Percentiles rank a stretch among this genome's conserved stretches.
Evolutionary conservation across 2,329 filamentous ascomycete species (phyloP).

Genomic region (Sarocladium oryzae): DNA sequence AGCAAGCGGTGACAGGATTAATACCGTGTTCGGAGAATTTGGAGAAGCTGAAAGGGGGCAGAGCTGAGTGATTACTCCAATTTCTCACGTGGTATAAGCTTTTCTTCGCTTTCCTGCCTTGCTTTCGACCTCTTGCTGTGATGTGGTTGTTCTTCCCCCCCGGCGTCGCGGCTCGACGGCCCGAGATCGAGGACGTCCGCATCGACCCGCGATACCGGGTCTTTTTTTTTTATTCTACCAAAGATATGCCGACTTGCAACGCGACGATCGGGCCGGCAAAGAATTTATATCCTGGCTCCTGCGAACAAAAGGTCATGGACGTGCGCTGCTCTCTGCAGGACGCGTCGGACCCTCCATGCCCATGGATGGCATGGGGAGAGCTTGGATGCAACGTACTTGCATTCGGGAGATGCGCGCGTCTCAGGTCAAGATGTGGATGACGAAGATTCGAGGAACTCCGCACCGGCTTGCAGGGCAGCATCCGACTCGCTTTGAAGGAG

Average conservation of each 20-base stretch:
- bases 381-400: neutral
- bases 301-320: neutral
- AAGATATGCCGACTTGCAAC: neutral
- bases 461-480: neutral
- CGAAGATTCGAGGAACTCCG: neutral
- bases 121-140: neutral
- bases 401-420: neutral
- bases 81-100: constrained; percentile 9
- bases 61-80: neutral
- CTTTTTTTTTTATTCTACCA: too few relatives aligned
- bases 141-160: neutral
- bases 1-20: neutral
- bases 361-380: neutral
- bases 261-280: constrained; percentile 3
- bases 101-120: neutral
- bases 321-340: neutral
- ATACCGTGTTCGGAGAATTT: constrained; percentile 2
- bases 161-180: constrained; percentile 7
- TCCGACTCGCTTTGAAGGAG: neutral
- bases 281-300: neutral
- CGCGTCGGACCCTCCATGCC: neutral
- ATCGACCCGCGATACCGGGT: constrained; percentile 5
- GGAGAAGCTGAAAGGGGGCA: neutral
- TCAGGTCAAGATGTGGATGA: neutral
- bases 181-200: constrained; percentile 1